A percentile compares a stretch with the other conserved stretches of the same genome.
Conservation (phyloP, 768 basidiomycete genomes). For the Rhizopogon vulgaris region DNA sequence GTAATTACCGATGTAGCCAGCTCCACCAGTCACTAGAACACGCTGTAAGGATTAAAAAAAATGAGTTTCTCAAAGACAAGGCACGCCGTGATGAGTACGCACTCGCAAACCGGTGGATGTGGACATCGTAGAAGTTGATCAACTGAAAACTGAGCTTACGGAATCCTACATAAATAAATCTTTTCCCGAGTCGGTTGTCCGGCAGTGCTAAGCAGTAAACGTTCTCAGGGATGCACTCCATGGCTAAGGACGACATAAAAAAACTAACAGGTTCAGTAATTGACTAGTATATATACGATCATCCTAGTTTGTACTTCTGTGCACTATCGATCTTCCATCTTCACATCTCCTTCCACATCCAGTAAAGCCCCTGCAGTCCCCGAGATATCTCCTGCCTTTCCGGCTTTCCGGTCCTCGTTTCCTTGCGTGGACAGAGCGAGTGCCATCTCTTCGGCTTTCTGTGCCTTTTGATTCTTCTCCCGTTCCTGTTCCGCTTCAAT, state of each 20-base stretch:
- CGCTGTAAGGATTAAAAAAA: conserved; percentile 35
- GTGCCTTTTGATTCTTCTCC: conserved; percentile 24
- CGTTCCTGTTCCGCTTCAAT: conserved; percentile 32
- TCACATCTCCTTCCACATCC: conserved; percentile 41
- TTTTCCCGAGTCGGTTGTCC: neutral
- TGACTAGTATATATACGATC: neutral
- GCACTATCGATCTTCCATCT: conserved; percentile 39
- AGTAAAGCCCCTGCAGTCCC: conserved; percentile 10
- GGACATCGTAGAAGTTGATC: conserved; percentile 17
- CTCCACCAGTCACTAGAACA: conserved; percentile 72
- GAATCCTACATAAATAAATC: conserved; percentile 1
- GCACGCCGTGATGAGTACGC: conserved; percentile 20
- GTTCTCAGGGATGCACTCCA: no score
- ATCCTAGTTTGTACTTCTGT: neutral
- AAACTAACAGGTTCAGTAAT: neutral
- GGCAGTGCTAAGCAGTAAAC: neutral
- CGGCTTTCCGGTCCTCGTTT: conserved; percentile 25
- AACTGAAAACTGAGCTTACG: neutral
- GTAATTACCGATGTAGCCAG: conserved; percentile 79
- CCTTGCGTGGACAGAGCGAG: conserved; percentile 12
- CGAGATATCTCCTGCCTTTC: conserved; percentile 14
- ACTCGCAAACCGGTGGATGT: conserved; percentile 39
- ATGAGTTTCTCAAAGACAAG: conserved; percentile 5
- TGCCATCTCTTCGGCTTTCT: conserved; percentile 18
- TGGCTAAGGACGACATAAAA: neutral